phyloP scores from a whole-genome alignment of 2,329 filamentous ascomycete genomes.

The Colletotrichum sp. region DNA sequence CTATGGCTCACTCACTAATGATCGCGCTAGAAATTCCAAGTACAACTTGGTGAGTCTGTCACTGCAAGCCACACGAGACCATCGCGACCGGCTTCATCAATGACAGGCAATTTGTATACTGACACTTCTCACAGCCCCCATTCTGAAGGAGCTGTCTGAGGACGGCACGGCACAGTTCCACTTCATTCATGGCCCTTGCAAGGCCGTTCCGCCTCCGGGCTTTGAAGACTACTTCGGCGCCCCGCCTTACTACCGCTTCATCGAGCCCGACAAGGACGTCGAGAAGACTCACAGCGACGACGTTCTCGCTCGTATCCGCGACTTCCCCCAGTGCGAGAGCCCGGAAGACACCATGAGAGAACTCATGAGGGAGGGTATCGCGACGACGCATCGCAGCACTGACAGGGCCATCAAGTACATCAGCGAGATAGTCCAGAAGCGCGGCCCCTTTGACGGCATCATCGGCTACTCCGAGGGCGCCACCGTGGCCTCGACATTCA shows the following conservation, averaged over 20 bases:
- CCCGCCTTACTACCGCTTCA: slow-evolving; percentile 61
- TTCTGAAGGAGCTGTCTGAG: slow-evolving; percentile 51
- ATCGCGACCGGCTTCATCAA: neutral
- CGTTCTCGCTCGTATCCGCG: slow-evolving; percentile 55
- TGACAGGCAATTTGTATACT: slow-evolving; percentile 9
- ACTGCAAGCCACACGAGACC: neutral
- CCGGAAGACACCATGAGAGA: slow-evolving; percentile 62
- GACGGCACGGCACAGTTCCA: slow-evolving; percentile 53
- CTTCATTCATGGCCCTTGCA: slow-evolving; percentile 57
- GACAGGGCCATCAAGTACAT: slow-evolving; percentile 46
- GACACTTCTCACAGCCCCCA: slow-evolving; percentile 44
- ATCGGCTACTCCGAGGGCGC: slow-evolving; percentile 68
- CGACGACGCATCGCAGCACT: slow-evolving; percentile 42
- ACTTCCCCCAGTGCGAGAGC: slow-evolving; percentile 56
- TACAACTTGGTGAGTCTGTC: slow-evolving; percentile 50
- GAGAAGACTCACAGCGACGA: slow-evolving; percentile 47
- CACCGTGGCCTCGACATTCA: slow-evolving; percentile 55
- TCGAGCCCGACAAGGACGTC: slow-evolving; percentile 52
- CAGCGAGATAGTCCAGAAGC: slow-evolving; percentile 49
- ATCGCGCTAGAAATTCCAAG: slow-evolving; percentile 55
- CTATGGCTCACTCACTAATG: slow-evolving; percentile 10
- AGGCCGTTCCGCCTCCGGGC: slow-evolving; percentile 54
- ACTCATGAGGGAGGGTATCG: slow-evolving; percentile 46
- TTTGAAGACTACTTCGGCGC: slow-evolving; percentile 64
- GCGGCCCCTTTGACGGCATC: slow-evolving; percentile 55